A percentile compares a stretch with the other conserved stretches of the same genome.
phyloP scores from a whole-genome alignment of 2,329 filamentous ascomycete genomes.

The Alternaria brassicae region DNA sequence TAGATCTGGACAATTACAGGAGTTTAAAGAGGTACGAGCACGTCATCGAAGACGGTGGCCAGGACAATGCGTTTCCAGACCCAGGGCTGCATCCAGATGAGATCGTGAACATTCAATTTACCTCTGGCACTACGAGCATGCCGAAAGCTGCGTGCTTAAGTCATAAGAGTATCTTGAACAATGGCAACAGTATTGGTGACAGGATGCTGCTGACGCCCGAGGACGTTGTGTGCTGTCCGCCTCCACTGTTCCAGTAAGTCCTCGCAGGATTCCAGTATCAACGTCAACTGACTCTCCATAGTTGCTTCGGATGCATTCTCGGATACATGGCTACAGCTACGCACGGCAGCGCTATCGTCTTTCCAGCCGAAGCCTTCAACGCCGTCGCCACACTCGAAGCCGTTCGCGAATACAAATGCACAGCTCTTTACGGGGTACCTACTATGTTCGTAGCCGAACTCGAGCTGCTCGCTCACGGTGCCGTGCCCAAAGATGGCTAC shows the following conservation, averaged over 20 bases:
- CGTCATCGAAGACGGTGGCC: constrained; percentile 56
- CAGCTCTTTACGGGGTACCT: constrained; percentile 83
- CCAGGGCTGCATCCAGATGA: constrained; percentile 67
- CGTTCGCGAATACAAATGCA: constrained; percentile 68
- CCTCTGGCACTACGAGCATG: constrained; percentile 87
- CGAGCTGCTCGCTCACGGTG: constrained; percentile 70
- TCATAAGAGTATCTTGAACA: constrained; percentile 89
- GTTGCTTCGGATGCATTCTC: constrained; percentile 87
- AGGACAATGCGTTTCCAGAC: constrained; percentile 54
- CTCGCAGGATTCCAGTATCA: not conserved
- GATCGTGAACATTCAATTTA: constrained; percentile 95
- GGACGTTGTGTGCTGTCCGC: constrained; percentile 73
- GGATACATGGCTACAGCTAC: constrained; percentile 97
- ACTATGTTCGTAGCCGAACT: constrained; percentile 95
- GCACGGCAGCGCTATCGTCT: constrained; percentile 79
- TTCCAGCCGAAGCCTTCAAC: constrained; percentile 87
- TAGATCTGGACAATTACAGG: constrained; percentile 52
- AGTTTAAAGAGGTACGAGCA: constrained; percentile 54
- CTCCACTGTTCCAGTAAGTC: constrained; percentile 60
- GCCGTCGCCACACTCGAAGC: constrained; percentile 72
- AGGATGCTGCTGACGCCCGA: constrained; percentile 79
- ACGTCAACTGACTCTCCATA: constrained; percentile 19
- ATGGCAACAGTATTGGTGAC: constrained; percentile 81
- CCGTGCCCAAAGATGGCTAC: constrained; percentile 59
- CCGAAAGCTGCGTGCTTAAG: constrained; percentile 92